A percentile compares a stretch with the other conserved stretches of the same genome.
phyloP scores from a whole-genome alignment of 2,329 filamentous ascomycete species.

The Herpotrichia juniperi region DNA sequence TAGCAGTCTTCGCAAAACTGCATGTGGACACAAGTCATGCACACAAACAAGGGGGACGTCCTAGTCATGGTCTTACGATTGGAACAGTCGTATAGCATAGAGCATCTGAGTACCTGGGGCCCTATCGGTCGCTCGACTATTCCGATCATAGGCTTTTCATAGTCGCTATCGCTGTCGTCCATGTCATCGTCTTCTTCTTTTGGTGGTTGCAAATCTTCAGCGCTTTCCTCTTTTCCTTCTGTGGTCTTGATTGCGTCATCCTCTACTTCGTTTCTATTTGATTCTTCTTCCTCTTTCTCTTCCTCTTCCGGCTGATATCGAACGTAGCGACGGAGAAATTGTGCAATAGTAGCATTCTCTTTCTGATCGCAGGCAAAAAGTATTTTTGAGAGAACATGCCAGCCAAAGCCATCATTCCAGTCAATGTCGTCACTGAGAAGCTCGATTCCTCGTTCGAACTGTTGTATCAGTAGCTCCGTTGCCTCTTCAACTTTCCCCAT shows the following conservation, averaged over 20 bases:
- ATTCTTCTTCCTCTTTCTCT: background rate
- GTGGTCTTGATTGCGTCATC: too few species aligned
- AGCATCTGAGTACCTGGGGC: background rate
- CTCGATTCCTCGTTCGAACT: background rate
- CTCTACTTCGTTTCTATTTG: too few species aligned
- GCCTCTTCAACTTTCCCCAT: background rate
- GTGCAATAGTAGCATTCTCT: constrained; percentile 1
- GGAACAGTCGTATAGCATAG: background rate
- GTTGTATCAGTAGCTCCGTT: background rate
- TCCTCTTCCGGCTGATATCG: background rate
- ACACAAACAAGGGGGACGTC: background rate
- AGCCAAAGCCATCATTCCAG: background rate
- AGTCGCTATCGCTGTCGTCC: background rate
- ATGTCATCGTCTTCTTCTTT: background rate
- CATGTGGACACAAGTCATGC: background rate
- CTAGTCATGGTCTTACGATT: background rate
- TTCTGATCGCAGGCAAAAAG: background rate
- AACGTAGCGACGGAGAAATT: background rate
- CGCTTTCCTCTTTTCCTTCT: background rate
- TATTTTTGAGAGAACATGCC: background rate
- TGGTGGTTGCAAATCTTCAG: background rate
- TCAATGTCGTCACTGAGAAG: constrained; percentile 1
- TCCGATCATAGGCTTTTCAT: background rate
- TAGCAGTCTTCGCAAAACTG: background rate
- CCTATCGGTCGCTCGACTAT: background rate